These are phyloP conservation scores for Botrytis porri DNA, from an alignment of 2,329 filamentous ascomycete species.

Conservation along the genomic window DNA sequence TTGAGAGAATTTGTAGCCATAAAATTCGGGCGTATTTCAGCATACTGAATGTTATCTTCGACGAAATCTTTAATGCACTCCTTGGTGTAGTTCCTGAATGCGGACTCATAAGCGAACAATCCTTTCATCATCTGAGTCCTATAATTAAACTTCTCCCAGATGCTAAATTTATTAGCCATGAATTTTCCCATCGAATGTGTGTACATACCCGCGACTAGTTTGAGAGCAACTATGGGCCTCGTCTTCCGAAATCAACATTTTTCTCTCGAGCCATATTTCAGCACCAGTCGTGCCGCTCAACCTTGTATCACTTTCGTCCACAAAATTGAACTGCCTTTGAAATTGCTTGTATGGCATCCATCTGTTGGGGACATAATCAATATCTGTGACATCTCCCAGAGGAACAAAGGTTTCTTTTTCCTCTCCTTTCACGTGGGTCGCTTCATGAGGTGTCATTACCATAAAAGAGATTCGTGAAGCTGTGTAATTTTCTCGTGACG, in stretches of 20 bases:
- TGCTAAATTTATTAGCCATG: conserved; percentile 38
- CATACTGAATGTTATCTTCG: conserved; percentile 65
- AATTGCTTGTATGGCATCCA: conserved; percentile 49
- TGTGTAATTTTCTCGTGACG: conserved; percentile 30
- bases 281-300: conserved; percentile 35
- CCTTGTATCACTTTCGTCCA: conserved; percentile 34
- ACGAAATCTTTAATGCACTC: conserved; percentile 60
- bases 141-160: conserved; percentile 63
- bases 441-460: conserved; percentile 34
- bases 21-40: conserved; percentile 68
- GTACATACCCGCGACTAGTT: conserved; percentile 51
- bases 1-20: conserved; percentile 61
- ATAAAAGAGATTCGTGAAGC: conserved; percentile 35
- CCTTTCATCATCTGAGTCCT: conserved; percentile 72
- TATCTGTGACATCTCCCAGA: conserved; percentile 49
- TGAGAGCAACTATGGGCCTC: conserved; percentile 55
- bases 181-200: neutral
- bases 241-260: conserved; percentile 59
- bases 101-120: conserved; percentile 63
- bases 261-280: conserved; percentile 56
- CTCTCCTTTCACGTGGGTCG: conserved; percentile 30
- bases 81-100: conserved; percentile 59
- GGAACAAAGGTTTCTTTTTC: conserved; percentile 27
- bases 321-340: conserved; percentile 39
- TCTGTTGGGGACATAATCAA: conserved; percentile 45